phyloP scores from a whole-genome alignment of 2,329 filamentous ascomycete species.

The Xylaria polymorpha region DNA sequence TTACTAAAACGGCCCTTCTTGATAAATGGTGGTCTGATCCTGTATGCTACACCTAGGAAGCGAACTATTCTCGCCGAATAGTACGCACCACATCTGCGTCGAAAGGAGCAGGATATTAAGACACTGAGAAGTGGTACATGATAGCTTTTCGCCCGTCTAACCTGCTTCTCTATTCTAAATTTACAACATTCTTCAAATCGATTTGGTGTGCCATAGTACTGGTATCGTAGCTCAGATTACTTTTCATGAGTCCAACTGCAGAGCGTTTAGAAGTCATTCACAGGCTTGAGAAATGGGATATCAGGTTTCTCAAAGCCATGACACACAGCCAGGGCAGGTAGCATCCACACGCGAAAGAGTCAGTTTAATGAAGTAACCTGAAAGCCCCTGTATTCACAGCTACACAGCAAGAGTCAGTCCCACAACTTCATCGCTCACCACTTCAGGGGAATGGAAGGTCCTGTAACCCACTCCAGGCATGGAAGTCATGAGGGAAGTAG shows the following conservation, averaged over 20 bases:
- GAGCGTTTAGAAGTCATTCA: not conserved
- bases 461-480: not conserved
- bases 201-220: not conserved
- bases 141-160: not conserved
- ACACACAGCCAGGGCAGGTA: not conserved
- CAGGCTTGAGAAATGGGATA: not conserved
- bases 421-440: not conserved
- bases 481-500: not conserved
- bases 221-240: not conserved
- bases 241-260: not conserved
- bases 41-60: not conserved
- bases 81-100: not conserved
- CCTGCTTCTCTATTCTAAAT: not conserved
- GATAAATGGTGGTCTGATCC: not conserved
- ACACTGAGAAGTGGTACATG: not conserved
- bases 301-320: not conserved
- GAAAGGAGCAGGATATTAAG: constrained; percentile 8
- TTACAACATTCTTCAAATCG: not conserved
- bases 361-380: not conserved
- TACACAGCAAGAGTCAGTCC: not conserved
- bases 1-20: not conserved
- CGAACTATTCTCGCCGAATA: not conserved
- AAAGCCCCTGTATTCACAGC: not conserved
- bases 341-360: not conserved
- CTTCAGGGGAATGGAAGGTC: not conserved